These are phyloP conservation scores for Liquidambar formosana DNA, from an alignment of 164 flowering plant genomes.

Conservation along the genomic window DNA sequence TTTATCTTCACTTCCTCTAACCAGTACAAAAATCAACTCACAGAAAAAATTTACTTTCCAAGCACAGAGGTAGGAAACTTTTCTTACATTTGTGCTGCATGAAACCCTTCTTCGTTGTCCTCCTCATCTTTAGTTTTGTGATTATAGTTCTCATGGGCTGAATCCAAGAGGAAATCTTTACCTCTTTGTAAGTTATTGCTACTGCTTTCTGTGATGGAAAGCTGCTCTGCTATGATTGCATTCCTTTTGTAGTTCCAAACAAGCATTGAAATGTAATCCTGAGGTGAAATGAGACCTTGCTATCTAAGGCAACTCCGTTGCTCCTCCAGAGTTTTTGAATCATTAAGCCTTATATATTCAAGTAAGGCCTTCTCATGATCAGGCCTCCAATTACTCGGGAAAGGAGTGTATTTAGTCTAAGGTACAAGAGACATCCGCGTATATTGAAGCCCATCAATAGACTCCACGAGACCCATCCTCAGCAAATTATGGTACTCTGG, in stretches of 20 bases:
- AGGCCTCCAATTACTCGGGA: slow-evolving; percentile 83
- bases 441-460: slow-evolving; percentile 85
- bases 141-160: slow-evolving; percentile 23
- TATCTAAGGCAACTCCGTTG: slow-evolving; percentile 56
- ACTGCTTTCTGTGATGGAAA: slow-evolving; percentile 28
- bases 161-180: slow-evolving; percentile 24
- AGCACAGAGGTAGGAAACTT: background rate
- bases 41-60: background rate
- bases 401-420: slow-evolving; percentile 84
- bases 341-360: slow-evolving; percentile 73
- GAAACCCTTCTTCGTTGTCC: slow-evolving; percentile 29
- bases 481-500: slow-evolving; percentile 90
- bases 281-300: slow-evolving; percentile 87
- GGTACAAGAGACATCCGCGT: slow-evolving; percentile 94
- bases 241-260: slow-evolving; percentile 98
- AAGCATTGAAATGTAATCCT: slow-evolving; percentile 91
- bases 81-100: slow-evolving; percentile 46
- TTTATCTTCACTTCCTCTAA: background rate
- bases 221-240: slow-evolving; percentile 52
- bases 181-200: slow-evolving; percentile 17
- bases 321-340: slow-evolving; percentile 68
- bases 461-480: slow-evolving; percentile 92
- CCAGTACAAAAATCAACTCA: background rate
- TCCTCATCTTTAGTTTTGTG: slow-evolving; percentile 36
- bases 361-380: slow-evolving; percentile 83